These are phyloP conservation scores for Plantago major DNA, from an alignment of 257 asterid genomes.

Conservation along the genomic window DNA sequence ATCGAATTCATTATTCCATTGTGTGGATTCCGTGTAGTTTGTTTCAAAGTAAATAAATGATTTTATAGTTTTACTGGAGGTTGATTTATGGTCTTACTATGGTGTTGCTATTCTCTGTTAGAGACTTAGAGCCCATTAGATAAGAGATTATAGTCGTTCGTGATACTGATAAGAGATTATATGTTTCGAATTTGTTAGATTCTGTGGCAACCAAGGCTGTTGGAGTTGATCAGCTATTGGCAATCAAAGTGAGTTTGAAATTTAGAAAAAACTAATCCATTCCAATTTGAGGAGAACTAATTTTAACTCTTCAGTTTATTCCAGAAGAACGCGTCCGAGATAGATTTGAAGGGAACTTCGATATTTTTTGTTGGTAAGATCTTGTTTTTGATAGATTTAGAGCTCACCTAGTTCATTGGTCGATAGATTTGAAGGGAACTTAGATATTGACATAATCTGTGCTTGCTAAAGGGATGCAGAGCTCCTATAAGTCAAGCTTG, in stretches of 20 bases:
- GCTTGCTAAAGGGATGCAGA: slow-evolving; percentile 50
- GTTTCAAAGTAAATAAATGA: no score
- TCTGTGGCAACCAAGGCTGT: slow-evolving; percentile 33
- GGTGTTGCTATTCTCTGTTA: no score
- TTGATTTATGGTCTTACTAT: no score
- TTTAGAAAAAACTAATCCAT: slow-evolving; percentile 4
- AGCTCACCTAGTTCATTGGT: background rate
- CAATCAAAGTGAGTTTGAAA: slow-evolving; percentile 53
- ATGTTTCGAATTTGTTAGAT: slow-evolving; percentile 24
- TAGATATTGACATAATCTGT: slow-evolving; percentile 8
- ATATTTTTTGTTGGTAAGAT: slow-evolving; percentile 80
- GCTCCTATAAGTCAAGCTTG: slow-evolving; percentile 60
- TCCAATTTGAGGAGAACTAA: slow-evolving; percentile 20
- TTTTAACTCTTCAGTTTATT: slow-evolving; percentile 32
- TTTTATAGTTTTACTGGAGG: no score
- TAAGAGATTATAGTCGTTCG: no score
- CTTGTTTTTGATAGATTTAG: background rate
- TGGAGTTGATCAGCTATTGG: slow-evolving; percentile 37
- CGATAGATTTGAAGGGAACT: background rate
- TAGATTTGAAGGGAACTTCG: slow-evolving; percentile 78
- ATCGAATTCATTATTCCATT: no score
- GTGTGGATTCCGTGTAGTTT: no score
- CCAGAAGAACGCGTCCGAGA: slow-evolving; percentile 67
- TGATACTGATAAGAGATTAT: no score
- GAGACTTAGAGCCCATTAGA: no score